Evolutionary conservation across 176 grass and related monocot genomes (phyloP), one percentile per base, ranked within the genome.

Genomic region (Aechmea fasciata): DNA sequence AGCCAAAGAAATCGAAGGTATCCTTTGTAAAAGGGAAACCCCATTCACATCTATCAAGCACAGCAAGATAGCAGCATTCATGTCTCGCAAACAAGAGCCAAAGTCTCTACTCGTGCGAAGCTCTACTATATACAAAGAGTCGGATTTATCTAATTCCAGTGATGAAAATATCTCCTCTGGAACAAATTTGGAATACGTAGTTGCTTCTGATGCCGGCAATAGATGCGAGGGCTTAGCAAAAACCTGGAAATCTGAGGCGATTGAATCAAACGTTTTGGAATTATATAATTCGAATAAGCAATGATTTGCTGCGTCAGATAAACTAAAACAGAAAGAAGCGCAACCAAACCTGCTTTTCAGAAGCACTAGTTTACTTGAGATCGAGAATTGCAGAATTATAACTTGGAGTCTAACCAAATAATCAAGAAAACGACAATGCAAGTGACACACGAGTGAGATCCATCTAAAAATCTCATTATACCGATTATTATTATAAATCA

Each of bases 41-140:
- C 83, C 85, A 17, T 81, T 47, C 10, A 66, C 29, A 85, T 92
- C 86, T 25, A 96, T 80, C 72, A 96, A 71, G 66, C 83, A 87
- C 14, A 92, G 9, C 80, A 96, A 68, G 24, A 96, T 72, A 24
- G 86, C 85, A 18, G 79, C 69, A 64, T 92, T 92, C 68, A 79
- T 79, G 49, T 96, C 86, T 9, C 65, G 48, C 79, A 92, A 87
- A 75, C 78, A 84, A 47, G 92, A 96, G 48, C 79, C 79, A 67
- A 87, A 83, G 75, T 96, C 86, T 72, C 79, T 87, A 78, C 89
- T 87, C 25, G 89, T 96, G 57, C 72, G 54, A 63, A 96, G 77
- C 52, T 92, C 83, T 65, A 96, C 29, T 33, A 92, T 68, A 69
- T 96, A 96, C 15, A 87, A 96, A 13, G 89, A 80, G 67, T 83